Conservation (phyloP, 148 eudicot genomes). For the Amaranthus cruentus region DNA sequence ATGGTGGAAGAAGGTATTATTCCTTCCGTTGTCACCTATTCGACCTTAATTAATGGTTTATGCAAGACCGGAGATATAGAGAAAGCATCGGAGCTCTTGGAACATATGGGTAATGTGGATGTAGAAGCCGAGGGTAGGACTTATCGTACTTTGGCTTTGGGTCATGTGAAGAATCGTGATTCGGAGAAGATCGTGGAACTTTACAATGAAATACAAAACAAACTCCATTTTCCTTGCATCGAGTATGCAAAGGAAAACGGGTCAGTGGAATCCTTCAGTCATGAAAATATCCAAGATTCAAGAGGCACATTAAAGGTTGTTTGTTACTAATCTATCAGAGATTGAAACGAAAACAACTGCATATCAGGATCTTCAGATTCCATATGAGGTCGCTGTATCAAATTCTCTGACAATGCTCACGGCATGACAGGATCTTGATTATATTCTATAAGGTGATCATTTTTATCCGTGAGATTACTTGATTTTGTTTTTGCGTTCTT, state of each 20-base stretch:
- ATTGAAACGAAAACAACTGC: not conserved
- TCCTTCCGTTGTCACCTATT: slow-evolving; percentile 44
- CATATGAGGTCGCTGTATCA: not conserved
- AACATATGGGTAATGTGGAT: slow-evolving; percentile 25
- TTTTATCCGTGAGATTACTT: too few species aligned
- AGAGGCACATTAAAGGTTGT: not conserved
- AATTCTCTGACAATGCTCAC: not conserved
- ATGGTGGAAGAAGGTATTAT: slow-evolving; percentile 54
- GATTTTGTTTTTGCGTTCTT: too few species aligned
- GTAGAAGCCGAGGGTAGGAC: slow-evolving; percentile 23
- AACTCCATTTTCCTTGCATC: slow-evolving; percentile 18
- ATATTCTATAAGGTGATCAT: not conserved
- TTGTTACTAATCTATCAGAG: not conserved
- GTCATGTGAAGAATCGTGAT: slow-evolving; percentile 22
- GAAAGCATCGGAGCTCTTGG: slow-evolving; percentile 38
- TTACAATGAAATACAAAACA: slow-evolving; percentile 19
- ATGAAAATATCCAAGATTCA: slow-evolving; percentile 3
- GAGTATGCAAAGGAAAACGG: slow-evolving; percentile 5
- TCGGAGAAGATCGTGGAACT: slow-evolving; percentile 25
- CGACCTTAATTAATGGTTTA: slow-evolving; percentile 37
- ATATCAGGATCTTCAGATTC: not conserved
- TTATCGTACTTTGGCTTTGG: slow-evolving; percentile 18
- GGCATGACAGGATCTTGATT: not conserved
- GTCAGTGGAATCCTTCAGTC: slow-evolving; percentile 10
- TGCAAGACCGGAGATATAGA: slow-evolving; percentile 37